phyloP scores from a whole-genome alignment of 495 filamentous ascomycete species.

The Staphylotrichum tortipilum region DNA sequence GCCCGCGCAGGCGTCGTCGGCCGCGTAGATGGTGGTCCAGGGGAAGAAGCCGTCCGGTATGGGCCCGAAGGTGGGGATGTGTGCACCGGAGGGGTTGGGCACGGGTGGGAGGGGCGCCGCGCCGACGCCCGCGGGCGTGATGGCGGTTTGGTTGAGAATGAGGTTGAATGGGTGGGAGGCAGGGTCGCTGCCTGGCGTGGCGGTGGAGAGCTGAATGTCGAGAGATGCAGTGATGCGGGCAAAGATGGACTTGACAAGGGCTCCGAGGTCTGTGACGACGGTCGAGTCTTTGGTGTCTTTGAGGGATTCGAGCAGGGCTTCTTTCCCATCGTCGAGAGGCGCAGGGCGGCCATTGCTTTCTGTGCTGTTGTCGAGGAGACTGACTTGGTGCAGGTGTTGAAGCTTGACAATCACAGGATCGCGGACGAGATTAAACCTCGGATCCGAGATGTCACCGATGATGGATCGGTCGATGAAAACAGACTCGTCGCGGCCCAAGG shows the following conservation, averaged over 20 bases:
- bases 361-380: constrained; percentile 44
- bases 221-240: constrained; percentile 23
- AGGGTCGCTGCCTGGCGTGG: background rate
- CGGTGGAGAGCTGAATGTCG: constrained; percentile 16
- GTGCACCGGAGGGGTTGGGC: constrained; percentile 41
- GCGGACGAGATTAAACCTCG: constrained; percentile 69
- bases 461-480: constrained; percentile 72
- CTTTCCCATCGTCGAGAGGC: background rate
- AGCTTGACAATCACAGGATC: constrained; percentile 68
- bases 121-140: constrained; percentile 65
- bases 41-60: constrained; percentile 34
- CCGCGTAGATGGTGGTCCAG: constrained; percentile 65
- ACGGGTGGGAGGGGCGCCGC: constrained; percentile 66
- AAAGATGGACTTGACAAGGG: constrained; percentile 34
- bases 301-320: background rate
- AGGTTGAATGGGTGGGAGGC: constrained; percentile 17
- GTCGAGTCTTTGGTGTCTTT: constrained; percentile 2
- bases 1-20: constrained; percentile 58
- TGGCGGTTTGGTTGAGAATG: constrained; percentile 47
- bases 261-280: constrained; percentile 15
- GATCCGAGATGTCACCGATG: constrained; percentile 67
- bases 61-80: constrained; percentile 31
- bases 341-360: background rate
- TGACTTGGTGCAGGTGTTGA: constrained; percentile 29
- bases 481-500: constrained; percentile 82